A percentile compares a stretch with the other conserved stretches of the same genome.
Conservation (phyloP, 2,329 filamentous ascomycete species). For the Apiospora arundinis region DNA sequence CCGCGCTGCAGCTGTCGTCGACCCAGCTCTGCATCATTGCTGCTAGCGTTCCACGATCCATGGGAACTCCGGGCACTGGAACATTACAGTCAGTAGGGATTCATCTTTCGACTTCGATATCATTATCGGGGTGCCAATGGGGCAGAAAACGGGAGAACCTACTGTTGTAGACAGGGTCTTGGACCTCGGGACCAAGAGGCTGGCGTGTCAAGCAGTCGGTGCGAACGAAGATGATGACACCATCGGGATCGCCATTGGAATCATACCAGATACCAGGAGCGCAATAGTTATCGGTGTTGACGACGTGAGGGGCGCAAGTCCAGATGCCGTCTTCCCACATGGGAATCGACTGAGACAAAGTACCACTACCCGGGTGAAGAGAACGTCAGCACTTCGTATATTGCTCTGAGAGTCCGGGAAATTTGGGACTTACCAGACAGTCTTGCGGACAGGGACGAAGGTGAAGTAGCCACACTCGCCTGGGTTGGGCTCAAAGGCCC, state of each 20-base stretch:
- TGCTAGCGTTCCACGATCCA: constrained; percentile 17
- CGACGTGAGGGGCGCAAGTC: constrained; percentile 4
- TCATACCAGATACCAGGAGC: constrained; percentile 23
- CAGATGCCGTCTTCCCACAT: constrained; percentile 12
- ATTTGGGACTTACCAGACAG: constrained; percentile 22
- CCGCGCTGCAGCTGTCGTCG: constrained; percentile 25
- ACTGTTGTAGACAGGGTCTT: constrained; percentile 29
- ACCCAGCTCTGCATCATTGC: constrained; percentile 28
- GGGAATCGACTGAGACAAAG: constrained; percentile 21
- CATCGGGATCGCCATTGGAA: constrained; percentile 23
- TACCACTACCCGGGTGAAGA: constrained; percentile 14
- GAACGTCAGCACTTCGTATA: neutral
- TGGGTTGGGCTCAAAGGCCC: constrained; percentile 18
- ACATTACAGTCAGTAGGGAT: neutral
- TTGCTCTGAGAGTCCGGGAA: neutral
- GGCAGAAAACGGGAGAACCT: neutral
- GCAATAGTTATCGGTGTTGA: constrained; percentile 21
- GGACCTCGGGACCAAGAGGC: constrained; percentile 27
- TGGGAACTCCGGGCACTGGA: constrained; percentile 26
- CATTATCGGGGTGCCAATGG: neutral
- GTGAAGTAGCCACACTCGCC: constrained; percentile 32
- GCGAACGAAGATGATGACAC: constrained; percentile 29
- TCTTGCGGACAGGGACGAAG: constrained; percentile 29
- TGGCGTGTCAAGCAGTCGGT: constrained; percentile 30
- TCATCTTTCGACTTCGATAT: too few species aligned